Percentiles rank a stretch among this genome's conserved stretches.
Conservation (phyloP, 2,329 filamentous ascomycete species). For the Penicillium sp. region DNA sequence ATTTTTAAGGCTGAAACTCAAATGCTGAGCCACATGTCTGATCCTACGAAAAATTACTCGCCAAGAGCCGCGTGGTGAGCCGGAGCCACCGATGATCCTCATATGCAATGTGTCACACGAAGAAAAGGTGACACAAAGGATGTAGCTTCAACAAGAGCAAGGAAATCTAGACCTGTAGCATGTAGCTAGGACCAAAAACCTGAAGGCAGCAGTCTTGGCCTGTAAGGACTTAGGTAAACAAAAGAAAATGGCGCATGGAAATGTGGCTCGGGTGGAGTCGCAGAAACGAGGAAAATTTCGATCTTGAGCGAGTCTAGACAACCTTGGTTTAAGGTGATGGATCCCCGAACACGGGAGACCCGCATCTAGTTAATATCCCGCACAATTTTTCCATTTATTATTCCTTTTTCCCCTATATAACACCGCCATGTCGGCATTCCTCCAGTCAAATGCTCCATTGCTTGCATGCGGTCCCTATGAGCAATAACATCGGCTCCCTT, state of each 20-base stretch:
- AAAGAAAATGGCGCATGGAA: not conserved
- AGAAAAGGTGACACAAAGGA: not conserved
- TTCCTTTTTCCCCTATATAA: not conserved
- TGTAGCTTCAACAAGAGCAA: not conserved
- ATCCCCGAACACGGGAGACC: not conserved
- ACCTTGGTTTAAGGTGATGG: conserved; percentile 7
- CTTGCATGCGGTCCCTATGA: conserved; percentile 21
- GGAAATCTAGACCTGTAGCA: not conserved
- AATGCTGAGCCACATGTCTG: not conserved
- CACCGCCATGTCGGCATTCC: not conserved
- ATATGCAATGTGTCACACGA: not conserved
- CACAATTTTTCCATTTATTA: not conserved
- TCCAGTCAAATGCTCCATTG: conserved; percentile 25
- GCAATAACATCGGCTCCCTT: conserved; percentile 21
- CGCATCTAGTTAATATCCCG: not conserved
- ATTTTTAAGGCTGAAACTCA: not conserved
- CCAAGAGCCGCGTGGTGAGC: not conserved
- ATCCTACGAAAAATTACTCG: not conserved
- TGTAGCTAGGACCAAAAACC: not conserved
- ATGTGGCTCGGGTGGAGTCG: conserved; percentile 2
- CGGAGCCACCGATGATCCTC: not conserved
- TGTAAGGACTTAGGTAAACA: not conserved
- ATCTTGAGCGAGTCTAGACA: not conserved
- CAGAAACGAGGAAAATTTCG: not conserved
- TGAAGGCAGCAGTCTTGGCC: not conserved